Evolutionary conservation across 2,329 filamentous ascomycete species (phyloP), one percentile per base, ranked within the genome.

Genomic region (Ophidiomyces ophidiicola): DNA sequence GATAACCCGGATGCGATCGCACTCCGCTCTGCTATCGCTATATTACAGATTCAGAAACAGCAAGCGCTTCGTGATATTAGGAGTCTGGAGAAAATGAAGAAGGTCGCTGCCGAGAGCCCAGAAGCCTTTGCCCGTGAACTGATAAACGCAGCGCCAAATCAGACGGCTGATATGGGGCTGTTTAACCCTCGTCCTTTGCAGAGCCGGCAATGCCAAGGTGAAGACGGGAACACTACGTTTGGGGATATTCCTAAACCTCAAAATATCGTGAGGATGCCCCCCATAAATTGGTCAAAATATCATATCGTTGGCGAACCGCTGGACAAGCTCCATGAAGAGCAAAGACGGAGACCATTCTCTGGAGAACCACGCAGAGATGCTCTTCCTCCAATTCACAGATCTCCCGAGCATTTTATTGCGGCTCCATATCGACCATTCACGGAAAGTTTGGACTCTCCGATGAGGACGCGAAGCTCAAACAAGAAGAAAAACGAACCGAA

Each of bases 261-360:
- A 58, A 82, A 82, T 49, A 67, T 96, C 1, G 79, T 92, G 18
- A 78, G 87, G 28, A 85, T 80, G 63, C 88, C 88, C 6, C 81
- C 84, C 6, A 79, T 96, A 53, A 94, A 94, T 64, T 96, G 88
- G 88, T 76, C 78, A 8, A 87, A 94, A 55, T 96, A 96, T 59
- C 83, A 84, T 50, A 71, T 94, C n/a, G 77, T 90, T 2, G 87
- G 85, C 34, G 80, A 83, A 44, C 76, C 83, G 1, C 68, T 94
- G 24, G 85, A 94, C 59, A 82, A 78, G 56, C 67, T 94, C 46
- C 87, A 94, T 57, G 72, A 76, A 36, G 82, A 93, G 53, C 86
- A 94, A 61, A 63, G 78, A 37, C 62, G 66, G 34, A 71, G 74
- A 39, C 86, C 85, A 1, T 56, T 53, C 11, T 43, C 60, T 5